Percentiles rank a stretch among this genome's conserved stretches.
phyloP scores from a whole-genome alignment of 148 eudicot genomes.

The Heliosperma pusillum region DNA sequence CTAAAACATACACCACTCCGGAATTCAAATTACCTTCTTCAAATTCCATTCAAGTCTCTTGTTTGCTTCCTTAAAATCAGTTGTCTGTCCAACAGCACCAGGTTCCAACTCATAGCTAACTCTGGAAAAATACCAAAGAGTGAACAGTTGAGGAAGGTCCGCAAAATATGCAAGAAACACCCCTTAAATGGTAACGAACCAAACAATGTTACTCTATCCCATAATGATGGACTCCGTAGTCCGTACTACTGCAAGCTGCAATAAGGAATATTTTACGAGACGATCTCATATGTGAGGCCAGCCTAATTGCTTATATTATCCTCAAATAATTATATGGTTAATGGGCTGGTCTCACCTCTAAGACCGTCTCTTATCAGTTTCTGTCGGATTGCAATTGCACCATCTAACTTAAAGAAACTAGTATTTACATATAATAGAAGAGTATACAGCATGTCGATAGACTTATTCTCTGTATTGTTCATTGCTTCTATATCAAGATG shows the following conservation, averaged over 20 bases:
- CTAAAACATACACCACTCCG: background rate
- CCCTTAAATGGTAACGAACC: background rate
- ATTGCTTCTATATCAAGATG: background rate
- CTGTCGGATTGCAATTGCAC: background rate
- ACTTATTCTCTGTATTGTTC: background rate
- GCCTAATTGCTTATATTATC: background rate
- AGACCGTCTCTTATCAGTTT: background rate
- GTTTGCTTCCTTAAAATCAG: slow-evolving; percentile 93
- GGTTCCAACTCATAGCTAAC: slow-evolving; percentile 92
- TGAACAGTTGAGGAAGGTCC: background rate
- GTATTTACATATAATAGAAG: background rate
- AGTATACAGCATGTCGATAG: background rate
- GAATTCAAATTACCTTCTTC: slow-evolving; percentile 50
- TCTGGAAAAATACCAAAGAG: slow-evolving; percentile 31
- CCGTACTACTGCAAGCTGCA: background rate
- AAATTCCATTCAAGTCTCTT: slow-evolving; percentile 84
- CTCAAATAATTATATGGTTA: background rate
- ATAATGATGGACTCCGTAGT: background rate
- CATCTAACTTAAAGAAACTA: slow-evolving; percentile 3
- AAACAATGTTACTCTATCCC: background rate
- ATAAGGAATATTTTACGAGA: background rate
- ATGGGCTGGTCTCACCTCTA: background rate
- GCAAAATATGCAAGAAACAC: background rate
- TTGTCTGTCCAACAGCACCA: slow-evolving; percentile 81
- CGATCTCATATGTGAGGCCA: background rate